Conservation (phyloP, 192 early-diverging fungal species). For the Chytriomyces sp. region DNA sequence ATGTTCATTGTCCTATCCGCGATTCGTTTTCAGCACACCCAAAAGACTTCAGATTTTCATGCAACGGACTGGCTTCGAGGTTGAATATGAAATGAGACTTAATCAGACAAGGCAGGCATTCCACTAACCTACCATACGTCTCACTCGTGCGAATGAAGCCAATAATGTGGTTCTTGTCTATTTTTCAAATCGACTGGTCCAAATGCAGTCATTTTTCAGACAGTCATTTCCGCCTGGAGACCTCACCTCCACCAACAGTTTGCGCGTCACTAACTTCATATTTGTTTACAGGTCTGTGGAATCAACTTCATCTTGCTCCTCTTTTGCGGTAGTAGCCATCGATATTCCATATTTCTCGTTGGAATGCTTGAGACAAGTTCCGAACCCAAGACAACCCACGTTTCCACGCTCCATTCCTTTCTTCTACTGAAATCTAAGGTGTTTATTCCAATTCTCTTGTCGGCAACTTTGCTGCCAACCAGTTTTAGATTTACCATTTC, state of each 20-base stretch:
- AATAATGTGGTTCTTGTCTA: constrained; percentile 88
- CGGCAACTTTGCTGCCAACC: too few species aligned
- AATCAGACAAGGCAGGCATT: neutral
- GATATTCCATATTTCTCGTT: too few species aligned
- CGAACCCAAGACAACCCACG: too few species aligned
- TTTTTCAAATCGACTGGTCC: constrained; percentile 79
- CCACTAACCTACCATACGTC: constrained; percentile 71
- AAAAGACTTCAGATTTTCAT: constrained; percentile 91
- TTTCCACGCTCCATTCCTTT: too few species aligned
- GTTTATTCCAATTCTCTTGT: too few species aligned
- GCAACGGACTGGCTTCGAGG: constrained; percentile 71
- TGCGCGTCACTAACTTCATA: constrained; percentile 80
- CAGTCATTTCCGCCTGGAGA: neutral
- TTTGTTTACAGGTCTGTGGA: constrained; percentile 86
- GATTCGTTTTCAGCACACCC: constrained; percentile 85
- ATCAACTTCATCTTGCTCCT: constrained; percentile 85
- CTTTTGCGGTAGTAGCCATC: too few species aligned
- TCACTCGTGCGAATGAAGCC: constrained; percentile 85
- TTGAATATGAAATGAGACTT: constrained; percentile 43
- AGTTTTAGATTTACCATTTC: too few species aligned
- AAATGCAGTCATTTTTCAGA: neutral
- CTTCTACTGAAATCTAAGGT: too few species aligned
- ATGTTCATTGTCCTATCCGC: constrained; percentile 84
- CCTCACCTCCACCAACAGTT: constrained; percentile 35
- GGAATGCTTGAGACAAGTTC: too few species aligned